phyloP scores from a whole-genome alignment of 2,329 filamentous ascomycete genomes.

The Corynespora cassiicola region DNA sequence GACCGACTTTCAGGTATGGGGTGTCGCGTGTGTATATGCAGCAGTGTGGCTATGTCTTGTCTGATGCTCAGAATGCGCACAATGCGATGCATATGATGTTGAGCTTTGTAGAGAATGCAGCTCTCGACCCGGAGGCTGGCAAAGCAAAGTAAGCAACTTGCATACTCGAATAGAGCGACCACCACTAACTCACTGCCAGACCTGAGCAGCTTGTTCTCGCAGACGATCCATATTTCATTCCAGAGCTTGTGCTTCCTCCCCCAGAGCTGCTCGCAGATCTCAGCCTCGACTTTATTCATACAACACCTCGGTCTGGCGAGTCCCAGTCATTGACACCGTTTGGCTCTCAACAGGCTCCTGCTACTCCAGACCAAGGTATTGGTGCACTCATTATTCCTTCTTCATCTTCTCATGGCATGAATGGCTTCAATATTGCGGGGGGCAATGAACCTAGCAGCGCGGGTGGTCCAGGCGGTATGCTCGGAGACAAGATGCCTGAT shows the following conservation, averaged over 20 bases:
- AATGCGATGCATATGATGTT: conserved; percentile 75
- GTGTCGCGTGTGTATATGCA: conserved; percentile 85
- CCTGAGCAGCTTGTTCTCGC: conserved; percentile 76
- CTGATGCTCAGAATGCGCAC: conserved; percentile 78
- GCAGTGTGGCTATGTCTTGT: conserved; percentile 85
- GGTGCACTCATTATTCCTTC: conserved; percentile 55
- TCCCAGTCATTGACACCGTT: conserved; percentile 48
- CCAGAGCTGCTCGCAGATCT: conserved; percentile 61
- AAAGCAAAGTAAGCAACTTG: conserved; percentile 69
- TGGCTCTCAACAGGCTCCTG: conserved; percentile 32
- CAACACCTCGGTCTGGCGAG: conserved; percentile 40
- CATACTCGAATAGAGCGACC: neutral
- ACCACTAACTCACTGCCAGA: conserved; percentile 53
- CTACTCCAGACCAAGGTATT: conserved; percentile 23
- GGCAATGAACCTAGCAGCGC: conserved; percentile 49
- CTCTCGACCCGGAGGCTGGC: conserved; percentile 73
- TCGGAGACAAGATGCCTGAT: conserved; percentile 51
- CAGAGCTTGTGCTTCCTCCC: conserved; percentile 67
- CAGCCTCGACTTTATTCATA: conserved; percentile 42
- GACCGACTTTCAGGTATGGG: conserved; percentile 56
- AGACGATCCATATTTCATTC: conserved; percentile 83
- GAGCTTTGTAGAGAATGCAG: conserved; percentile 62
- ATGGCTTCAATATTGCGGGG: conserved; percentile 49
- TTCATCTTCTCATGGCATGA: conserved; percentile 51
- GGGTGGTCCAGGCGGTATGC: conserved; percentile 26